Evolutionary conservation across 2,329 filamentous ascomycete species (phyloP).

Genomic region (Colletotrichum cereale): DNA sequence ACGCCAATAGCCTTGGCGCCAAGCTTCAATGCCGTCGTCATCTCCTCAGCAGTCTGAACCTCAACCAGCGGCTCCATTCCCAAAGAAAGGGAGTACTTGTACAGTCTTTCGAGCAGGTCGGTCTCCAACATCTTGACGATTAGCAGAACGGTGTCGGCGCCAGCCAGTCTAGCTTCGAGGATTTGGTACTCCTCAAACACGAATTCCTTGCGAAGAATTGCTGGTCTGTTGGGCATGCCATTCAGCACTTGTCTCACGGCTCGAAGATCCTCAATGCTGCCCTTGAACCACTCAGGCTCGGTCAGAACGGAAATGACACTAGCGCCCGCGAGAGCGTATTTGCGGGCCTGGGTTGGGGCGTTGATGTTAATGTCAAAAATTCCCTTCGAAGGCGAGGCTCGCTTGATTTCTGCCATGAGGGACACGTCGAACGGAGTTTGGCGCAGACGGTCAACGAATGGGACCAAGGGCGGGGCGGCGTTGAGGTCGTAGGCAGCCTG

Average conservation of each 20-base stretch:
- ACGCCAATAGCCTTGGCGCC: constrained; percentile 95
- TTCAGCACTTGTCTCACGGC: constrained; percentile 90
- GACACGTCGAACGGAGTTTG: constrained; percentile 90
- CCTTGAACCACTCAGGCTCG: constrained; percentile 99
- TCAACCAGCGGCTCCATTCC: constrained; percentile 99
- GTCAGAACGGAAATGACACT: constrained; percentile 99
- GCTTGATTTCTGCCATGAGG: constrained; percentile 97
- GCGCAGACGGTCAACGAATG: constrained; percentile 82
- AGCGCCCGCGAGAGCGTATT: constrained; percentile 92
- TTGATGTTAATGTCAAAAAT: constrained; percentile 89
- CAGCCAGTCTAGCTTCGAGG: constrained; percentile 90
- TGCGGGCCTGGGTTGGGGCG: constrained; percentile 89
- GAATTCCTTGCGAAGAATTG: constrained; percentile 94
- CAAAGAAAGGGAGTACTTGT: constrained; percentile 87
- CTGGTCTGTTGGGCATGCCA: constrained; percentile 91
- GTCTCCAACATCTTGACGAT: constrained; percentile 98
- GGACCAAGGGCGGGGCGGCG: constrained; percentile 85
- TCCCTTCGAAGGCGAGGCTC: constrained; percentile 95
- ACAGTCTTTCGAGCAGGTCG: constrained; percentile 79
- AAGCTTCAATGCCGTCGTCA: constrained; percentile 86
- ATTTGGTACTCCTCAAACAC: constrained; percentile 99
- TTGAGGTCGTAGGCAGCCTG: constrained; percentile 89
- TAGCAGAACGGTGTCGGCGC: constrained; percentile 92
- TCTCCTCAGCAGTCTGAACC: constrained; percentile 94
- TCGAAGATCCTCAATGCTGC: constrained; percentile 92